phyloP scores from a whole-genome alignment of 805 yeast species.

The Saccharomyces eubayanus region DNA sequence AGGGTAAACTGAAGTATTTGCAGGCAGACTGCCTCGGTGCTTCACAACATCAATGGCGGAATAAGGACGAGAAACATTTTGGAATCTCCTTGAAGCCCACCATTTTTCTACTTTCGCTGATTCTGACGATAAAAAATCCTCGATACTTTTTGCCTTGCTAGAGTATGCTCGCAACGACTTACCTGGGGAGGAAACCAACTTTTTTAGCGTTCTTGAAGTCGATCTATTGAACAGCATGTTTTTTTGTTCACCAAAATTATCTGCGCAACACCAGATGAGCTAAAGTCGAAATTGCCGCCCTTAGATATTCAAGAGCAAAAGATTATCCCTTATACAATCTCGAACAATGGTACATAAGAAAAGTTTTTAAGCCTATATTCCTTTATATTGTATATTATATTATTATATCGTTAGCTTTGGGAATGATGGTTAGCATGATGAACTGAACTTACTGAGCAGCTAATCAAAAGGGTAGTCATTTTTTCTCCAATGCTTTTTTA shows the following conservation, averaged over 20 bases:
- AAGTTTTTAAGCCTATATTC: not conserved
- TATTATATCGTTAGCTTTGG: not conserved
- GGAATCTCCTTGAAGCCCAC: constrained; percentile 43
- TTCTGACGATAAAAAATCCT: constrained; percentile 26
- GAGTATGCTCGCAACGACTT: not conserved
- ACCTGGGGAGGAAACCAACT: not conserved
- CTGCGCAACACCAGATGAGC: not conserved
- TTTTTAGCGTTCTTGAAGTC: not conserved
- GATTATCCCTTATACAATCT: not conserved
- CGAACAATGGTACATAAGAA: not conserved
- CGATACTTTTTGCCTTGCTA: not conserved
- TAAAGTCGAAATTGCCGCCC: not conserved
- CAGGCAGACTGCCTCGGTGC: constrained; percentile 42
- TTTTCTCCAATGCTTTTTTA: not conserved
- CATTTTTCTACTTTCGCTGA: constrained; percentile 36
- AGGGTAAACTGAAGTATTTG: constrained; percentile 29
- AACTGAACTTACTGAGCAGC: not conserved
- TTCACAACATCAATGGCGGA: constrained; percentile 44
- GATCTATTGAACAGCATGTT: not conserved
- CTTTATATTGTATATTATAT: not conserved
- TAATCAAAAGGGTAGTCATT: not conserved
- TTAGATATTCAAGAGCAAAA: not conserved
- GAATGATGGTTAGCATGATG: not conserved
- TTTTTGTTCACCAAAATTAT: not conserved
- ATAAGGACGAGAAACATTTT: constrained; percentile 44